Base-by-base conservation (phyloP, 805 yeast genomes). In the Candida incommunis region DNA sequence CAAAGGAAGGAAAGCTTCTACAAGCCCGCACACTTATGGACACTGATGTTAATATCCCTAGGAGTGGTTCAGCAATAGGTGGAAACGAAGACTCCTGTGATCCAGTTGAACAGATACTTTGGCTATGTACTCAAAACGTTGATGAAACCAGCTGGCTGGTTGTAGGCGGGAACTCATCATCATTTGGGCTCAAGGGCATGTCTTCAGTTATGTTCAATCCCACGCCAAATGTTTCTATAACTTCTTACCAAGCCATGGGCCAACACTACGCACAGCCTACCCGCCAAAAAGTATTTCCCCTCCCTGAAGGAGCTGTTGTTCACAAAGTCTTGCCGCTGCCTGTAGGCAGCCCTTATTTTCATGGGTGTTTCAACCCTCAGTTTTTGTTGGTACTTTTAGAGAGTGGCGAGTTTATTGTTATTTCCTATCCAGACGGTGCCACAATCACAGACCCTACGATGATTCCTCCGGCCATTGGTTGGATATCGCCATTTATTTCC, bases 231-330 rank as follows among this genome's bases (percentile, higher is more conserved):
- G 83, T 85, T 52, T 72, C 87, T 2, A 63, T 90, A 46, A 82
- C 96, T 0, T 81, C 95, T 0, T 84, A 86, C 61, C 82, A 80
- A 5, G 77, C 78, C 43, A 92, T 87, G 82, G 82, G 82, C 16
- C 72, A 72, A 43, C 86, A 77, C 56, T 92, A 86, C 60, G 68
- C 80, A 0, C 68, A 65, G 22, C 81, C 82, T 2, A 69, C 65
- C 42, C 69, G 73, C 40, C 80, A 76, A 49, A 69, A 69, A 46
- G 64, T 75, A 5, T 64, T 78, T 42, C 83, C 84, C 1, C 59
- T 79, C 13, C 73, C 74, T 20, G 68, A 71, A 7, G 52, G 61
- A 4, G 46, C 50, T n/a, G 62, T 75, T 0, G 62, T 69, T 3
- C 62, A 74, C 16, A 62, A 65, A 7, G 69, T 79, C 49, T 50